A percentile compares a stretch with the other conserved stretches of the same genome.
Conservation (phyloP, 805 yeast genomes). For the Metschnikowia bowlesiae region DNA sequence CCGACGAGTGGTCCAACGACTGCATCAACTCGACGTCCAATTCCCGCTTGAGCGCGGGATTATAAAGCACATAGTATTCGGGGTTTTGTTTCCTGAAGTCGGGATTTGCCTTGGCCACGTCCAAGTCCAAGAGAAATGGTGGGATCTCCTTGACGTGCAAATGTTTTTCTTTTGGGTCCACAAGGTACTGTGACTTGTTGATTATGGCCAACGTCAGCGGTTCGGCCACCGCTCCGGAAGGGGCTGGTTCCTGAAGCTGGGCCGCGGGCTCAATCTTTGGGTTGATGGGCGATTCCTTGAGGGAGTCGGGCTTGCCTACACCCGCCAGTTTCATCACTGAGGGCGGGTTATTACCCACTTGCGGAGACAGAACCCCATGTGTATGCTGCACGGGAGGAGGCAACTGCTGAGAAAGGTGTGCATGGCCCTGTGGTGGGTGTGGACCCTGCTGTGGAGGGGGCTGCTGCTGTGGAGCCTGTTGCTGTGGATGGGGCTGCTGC, state of each 20-base stretch:
- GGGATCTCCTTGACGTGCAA: constrained; percentile 72
- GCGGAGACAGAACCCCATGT: constrained; percentile 1
- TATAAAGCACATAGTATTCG: constrained; percentile 85
- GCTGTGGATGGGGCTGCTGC: background rate
- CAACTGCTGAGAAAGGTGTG: constrained; percentile 1
- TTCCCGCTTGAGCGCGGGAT: constrained; percentile 64
- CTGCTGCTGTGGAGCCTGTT: background rate
- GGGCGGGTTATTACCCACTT: constrained; percentile 1
- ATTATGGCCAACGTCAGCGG: constrained; percentile 29
- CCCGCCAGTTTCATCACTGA: background rate
- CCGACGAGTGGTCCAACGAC: constrained; percentile 87
- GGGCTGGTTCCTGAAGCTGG: constrained; percentile 12
- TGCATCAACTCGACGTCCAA: constrained; percentile 86
- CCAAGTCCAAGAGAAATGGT: constrained; percentile 75
- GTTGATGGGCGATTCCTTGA: constrained; percentile 11
- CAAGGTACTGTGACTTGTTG: constrained; percentile 40
- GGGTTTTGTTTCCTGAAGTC: constrained; percentile 75
- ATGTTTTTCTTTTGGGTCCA: constrained; percentile 42
- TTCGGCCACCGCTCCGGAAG: constrained; percentile 17
- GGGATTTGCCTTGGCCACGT: constrained; percentile 69
- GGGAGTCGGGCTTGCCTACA: background rate
- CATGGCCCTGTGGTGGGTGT: background rate
- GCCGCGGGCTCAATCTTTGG: constrained; percentile 15
- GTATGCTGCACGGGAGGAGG: constrained; percentile 3
- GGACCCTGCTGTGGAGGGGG: background rate